These are phyloP conservation scores for Coniochaeta pulveracea DNA, from an alignment of 2,329 filamentous ascomycete genomes.

Conservation along the genomic window DNA sequence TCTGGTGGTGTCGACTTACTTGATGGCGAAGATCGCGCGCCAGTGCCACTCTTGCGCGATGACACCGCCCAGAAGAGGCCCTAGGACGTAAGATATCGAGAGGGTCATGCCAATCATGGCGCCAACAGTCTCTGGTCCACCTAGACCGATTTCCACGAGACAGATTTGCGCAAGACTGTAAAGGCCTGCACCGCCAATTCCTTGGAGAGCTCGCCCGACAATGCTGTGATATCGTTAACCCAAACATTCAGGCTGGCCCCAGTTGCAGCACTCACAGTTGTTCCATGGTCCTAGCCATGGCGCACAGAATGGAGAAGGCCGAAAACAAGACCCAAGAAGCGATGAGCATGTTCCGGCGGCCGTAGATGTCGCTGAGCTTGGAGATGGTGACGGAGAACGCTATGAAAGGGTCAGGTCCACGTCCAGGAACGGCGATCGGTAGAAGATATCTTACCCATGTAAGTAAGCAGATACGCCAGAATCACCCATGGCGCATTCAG, in stretches of 20 bases:
- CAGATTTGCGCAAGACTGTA: constrained; percentile 49
- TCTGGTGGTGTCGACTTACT: constrained; percentile 26
- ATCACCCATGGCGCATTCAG: constrained; percentile 41
- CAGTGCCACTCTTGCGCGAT: constrained; percentile 42
- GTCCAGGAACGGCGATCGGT: not conserved
- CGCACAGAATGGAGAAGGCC: constrained; percentile 44
- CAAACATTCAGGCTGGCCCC: not conserved
- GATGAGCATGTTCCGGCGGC: constrained; percentile 36
- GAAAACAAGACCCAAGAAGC: constrained; percentile 42
- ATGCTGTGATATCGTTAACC: constrained; percentile 30
- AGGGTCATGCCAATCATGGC: constrained; percentile 44
- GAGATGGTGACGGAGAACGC: constrained; percentile 36
- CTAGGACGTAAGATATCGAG: constrained; percentile 45
- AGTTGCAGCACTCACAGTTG: constrained; percentile 29
- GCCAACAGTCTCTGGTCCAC: constrained; percentile 40
- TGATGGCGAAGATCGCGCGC: constrained; percentile 52
- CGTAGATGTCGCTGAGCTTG: constrained; percentile 49
- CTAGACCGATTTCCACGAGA: constrained; percentile 43
- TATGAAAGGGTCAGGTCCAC: not conserved
- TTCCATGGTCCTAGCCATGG: constrained; percentile 34
- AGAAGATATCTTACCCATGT: constrained; percentile 30
- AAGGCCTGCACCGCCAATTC: constrained; percentile 48
- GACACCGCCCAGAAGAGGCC: constrained; percentile 44
- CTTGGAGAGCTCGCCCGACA: constrained; percentile 45
- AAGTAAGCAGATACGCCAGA: constrained; percentile 43